Conservation (phyloP, 768 basidiomycete species). For the Hemileccinum impolitum region DNA sequence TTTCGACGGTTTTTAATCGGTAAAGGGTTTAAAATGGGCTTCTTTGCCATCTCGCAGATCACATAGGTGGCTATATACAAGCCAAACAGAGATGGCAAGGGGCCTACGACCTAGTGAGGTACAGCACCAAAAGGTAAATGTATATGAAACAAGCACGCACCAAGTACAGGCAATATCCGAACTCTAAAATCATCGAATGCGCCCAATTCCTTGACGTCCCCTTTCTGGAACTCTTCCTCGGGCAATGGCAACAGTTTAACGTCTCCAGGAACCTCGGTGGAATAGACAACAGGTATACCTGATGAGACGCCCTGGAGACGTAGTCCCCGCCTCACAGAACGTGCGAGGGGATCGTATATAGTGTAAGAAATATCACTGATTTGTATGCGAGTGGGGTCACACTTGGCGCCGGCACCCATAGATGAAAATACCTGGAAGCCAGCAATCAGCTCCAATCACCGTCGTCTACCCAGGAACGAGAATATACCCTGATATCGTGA, state of each 20-base stretch:
- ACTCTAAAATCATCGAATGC: constrained; percentile 93
- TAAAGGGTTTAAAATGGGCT: constrained; percentile 78
- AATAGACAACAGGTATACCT: constrained; percentile 88
- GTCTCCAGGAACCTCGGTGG: constrained; percentile 88
- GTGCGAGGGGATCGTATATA: constrained; percentile 91
- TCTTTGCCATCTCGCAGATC: constrained; percentile 78
- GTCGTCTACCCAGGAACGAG: not conserved
- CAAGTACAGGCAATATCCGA: constrained; percentile 88
- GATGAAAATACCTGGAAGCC: constrained; percentile 79
- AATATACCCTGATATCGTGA: constrained; percentile 67
- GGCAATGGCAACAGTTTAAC: constrained; percentile 86
- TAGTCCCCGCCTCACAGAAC: constrained; percentile 78
- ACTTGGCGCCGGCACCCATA: constrained; percentile 95
- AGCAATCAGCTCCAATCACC: not conserved
- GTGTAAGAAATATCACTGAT: constrained; percentile 93
- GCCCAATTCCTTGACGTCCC: constrained; percentile 82
- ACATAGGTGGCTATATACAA: constrained; percentile 88
- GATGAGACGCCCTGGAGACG: constrained; percentile 58
- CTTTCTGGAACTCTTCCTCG: constrained; percentile 90
- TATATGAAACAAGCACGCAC: constrained; percentile 35
- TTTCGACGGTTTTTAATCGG: constrained; percentile 84
- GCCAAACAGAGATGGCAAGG: constrained; percentile 88
- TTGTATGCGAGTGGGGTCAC: constrained; percentile 92
- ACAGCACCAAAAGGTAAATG: not conserved
- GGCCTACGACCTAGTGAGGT: constrained; percentile 27